Conservation (phyloP, 2,329 filamentous ascomycete genomes). For the Colletotrichum sp. region DNA sequence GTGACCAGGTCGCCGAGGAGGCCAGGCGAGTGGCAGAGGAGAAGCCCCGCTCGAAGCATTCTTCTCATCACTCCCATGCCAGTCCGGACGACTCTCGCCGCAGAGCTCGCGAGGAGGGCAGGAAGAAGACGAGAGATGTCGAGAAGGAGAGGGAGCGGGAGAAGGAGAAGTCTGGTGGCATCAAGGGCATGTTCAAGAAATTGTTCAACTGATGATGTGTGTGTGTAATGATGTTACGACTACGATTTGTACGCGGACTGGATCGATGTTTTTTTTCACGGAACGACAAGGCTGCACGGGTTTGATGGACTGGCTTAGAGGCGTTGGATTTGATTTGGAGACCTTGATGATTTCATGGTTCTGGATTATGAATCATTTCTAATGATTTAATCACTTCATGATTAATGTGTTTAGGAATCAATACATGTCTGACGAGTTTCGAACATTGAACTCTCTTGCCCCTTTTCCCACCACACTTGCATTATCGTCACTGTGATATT, state of each 20-base stretch:
- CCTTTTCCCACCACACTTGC: not conserved
- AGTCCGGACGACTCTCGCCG: conserved; percentile 20
- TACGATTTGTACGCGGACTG: conserved; percentile 36
- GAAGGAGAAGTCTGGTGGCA: conserved; percentile 33
- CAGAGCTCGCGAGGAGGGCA: not conserved
- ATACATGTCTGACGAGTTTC: not conserved
- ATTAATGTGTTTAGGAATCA: not conserved
- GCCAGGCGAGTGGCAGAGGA: conserved; percentile 24
- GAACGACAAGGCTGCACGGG: not conserved
- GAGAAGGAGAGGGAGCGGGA: conserved; percentile 30
- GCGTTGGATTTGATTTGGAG: not conserved
- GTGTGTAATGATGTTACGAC: conserved; percentile 15
- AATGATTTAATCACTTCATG: not conserved
- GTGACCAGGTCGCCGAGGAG: conserved; percentile 25
- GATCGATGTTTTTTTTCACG: conserved; percentile 20
- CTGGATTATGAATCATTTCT: not conserved
- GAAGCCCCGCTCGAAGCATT: conserved; percentile 32
- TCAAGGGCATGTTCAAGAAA: conserved; percentile 42
- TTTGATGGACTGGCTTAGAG: not conserved
- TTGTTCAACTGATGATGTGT: conserved; percentile 33
- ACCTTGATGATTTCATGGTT: not conserved
- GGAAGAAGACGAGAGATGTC: conserved; percentile 14
- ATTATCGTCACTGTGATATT: not conserved
- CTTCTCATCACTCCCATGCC: not conserved
- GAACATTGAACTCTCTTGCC: not conserved